phyloP scores from a whole-genome alignment of 176 grass and related monocot genomes.

The Elaeis guineensis region DNA sequence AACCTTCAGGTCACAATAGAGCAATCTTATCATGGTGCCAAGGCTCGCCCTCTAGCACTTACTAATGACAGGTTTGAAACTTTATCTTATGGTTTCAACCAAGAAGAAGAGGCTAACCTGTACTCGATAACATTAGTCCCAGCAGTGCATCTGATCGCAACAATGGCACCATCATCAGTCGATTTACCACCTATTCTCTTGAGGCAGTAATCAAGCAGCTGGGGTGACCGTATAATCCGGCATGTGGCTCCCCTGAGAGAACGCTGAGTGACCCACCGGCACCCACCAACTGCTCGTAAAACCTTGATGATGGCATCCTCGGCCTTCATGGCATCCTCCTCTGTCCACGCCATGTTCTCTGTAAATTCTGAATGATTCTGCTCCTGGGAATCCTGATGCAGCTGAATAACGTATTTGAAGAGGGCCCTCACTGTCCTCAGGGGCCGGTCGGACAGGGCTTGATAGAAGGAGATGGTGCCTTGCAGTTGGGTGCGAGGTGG shows the following conservation, averaged over 20 bases:
- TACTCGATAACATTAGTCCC: conserved; percentile 44
- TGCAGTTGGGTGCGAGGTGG: conserved; percentile 31
- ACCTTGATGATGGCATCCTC: conserved; percentile 41
- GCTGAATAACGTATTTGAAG: conserved; percentile 34
- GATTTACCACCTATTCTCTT: conserved; percentile 29
- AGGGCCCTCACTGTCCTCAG: conserved; percentile 41
- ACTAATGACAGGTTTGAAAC: too few species aligned
- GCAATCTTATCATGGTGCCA: too few species aligned
- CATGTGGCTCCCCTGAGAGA: conserved; percentile 36
- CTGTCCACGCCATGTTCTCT: conserved; percentile 9
- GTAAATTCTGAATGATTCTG: not conserved
- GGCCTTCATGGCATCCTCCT: conserved; percentile 32
- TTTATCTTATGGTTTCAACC: too few species aligned
- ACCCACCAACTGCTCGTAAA: conserved; percentile 31
- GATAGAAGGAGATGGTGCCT: conserved; percentile 46
- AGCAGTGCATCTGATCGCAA: conserved; percentile 44
- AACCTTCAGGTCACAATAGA: too few species aligned
- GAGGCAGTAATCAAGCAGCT: conserved; percentile 44
- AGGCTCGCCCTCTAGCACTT: too few species aligned
- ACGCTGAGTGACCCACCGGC: conserved; percentile 38
- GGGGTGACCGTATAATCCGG: conserved; percentile 21
- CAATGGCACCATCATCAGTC: conserved; percentile 25
- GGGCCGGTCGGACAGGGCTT: conserved; percentile 30
- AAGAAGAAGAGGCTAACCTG: conserved; percentile 26
- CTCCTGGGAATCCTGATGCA: conserved; percentile 1